Evolutionary conservation across 2,329 filamentous ascomycete species (phyloP).

Genomic region (Sarocladium brachiariae): DNA sequence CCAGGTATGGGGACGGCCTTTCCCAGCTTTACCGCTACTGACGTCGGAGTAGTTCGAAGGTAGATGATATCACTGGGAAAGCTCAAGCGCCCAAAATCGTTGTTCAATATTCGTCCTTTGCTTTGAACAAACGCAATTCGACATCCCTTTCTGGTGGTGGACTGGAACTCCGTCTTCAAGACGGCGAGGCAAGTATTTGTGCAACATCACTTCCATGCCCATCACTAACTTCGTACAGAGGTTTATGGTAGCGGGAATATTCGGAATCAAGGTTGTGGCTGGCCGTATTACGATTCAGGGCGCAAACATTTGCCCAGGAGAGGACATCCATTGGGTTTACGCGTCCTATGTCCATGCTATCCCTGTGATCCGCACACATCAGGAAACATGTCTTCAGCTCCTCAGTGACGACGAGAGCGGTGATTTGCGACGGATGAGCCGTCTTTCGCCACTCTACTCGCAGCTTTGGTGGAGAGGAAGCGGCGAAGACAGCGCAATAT

Average conservation of each 20-base stretch:
- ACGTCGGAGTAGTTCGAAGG: neutral
- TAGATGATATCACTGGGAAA: neutral
- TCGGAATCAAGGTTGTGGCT: constrained; percentile 52
- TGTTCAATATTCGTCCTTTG: constrained; percentile 38
- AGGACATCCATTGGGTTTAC: constrained; percentile 48
- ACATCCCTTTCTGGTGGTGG: constrained; percentile 31
- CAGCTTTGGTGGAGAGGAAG: constrained; percentile 47
- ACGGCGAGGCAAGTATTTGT: constrained; percentile 40
- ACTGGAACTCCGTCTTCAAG: constrained; percentile 34
- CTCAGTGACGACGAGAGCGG: constrained; percentile 42
- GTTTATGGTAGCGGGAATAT: constrained; percentile 60
- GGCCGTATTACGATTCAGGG: constrained; percentile 62
- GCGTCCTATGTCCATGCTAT: constrained; percentile 65
- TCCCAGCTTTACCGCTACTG: neutral
- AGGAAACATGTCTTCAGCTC: constrained; percentile 47
- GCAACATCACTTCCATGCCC: neutral
- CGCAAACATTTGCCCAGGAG: constrained; percentile 47
- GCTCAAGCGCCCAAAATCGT: constrained; percentile 4
- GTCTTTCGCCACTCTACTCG: constrained; percentile 56
- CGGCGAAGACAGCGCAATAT: constrained; percentile 36
- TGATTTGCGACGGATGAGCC: constrained; percentile 46
- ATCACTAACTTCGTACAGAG: constrained; percentile 34
- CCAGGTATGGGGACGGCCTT: neutral
- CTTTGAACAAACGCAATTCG: constrained; percentile 36
- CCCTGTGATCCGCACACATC: constrained; percentile 53